A percentile compares a stretch with the other conserved stretches of the same genome.
Conservation (phyloP, 495 filamentous ascomycete species). For the Neurospora africana region DNA sequence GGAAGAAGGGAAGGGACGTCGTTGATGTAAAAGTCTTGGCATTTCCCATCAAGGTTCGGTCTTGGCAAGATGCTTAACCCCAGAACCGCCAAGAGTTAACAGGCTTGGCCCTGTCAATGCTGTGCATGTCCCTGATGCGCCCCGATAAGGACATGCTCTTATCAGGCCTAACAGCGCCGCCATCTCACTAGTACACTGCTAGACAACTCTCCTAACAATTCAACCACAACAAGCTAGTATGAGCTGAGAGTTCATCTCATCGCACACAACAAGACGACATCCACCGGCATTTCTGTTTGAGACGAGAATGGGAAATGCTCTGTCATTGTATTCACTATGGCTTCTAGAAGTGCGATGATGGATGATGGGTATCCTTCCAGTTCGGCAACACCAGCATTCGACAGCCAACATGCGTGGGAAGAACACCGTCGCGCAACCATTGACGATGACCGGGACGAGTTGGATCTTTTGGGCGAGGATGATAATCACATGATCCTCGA, state of each 20-base stretch:
- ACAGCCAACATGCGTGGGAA: slow-evolving; percentile 3
- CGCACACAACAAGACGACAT: neutral
- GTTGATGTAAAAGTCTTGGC: neutral
- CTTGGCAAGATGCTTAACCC: neutral
- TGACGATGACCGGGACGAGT: slow-evolving; percentile 32
- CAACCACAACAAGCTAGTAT: neutral
- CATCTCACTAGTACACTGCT: neutral
- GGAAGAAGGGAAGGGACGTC: neutral
- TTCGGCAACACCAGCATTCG: slow-evolving; percentile 1
- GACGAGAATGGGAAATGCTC: slow-evolving; percentile 14
- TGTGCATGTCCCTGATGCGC: neutral
- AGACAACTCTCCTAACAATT: neutral
- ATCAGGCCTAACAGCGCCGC: neutral
- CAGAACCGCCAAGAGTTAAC: neutral
- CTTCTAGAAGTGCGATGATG: slow-evolving; percentile 14
- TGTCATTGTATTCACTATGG: slow-evolving; percentile 4
- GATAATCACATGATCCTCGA: slow-evolving; percentile 17
- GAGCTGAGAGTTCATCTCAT: neutral
- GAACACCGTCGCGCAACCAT: slow-evolving; percentile 13
- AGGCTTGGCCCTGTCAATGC: neutral
- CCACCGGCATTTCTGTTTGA: neutral
- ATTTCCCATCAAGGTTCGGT: neutral
- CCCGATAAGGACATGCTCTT: neutral
- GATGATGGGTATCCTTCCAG: slow-evolving; percentile 8
- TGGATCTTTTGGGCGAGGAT: slow-evolving; percentile 33